Conservation (phyloP, 208 protist genomes). For the Acanthamoeba sp. region DNA sequence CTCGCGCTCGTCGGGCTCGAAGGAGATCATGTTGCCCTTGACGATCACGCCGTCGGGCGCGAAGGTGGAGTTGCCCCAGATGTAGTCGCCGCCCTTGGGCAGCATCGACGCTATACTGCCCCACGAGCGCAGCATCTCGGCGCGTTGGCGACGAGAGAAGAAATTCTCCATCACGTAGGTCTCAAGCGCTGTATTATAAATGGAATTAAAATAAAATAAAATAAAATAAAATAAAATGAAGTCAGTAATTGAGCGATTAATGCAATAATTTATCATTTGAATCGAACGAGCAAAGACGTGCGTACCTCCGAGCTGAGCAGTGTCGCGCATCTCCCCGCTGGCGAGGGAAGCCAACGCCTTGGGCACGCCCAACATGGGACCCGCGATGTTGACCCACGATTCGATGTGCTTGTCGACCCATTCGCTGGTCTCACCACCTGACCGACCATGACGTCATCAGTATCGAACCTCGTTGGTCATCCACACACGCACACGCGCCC, state of each 20-base stretch:
- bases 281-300: not conserved
- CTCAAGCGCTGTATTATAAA: constrained; percentile 73
- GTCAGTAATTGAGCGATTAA: not conserved
- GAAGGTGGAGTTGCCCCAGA: constrained; percentile 75
- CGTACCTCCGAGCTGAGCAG: constrained; percentile 88
- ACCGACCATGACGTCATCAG: not conserved
- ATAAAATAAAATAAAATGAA: not conserved
- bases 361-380: constrained; percentile 90
- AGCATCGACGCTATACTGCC: constrained; percentile 76
- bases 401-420: constrained; percentile 93
- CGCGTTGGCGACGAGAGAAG: constrained; percentile 89
- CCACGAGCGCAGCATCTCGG: constrained; percentile 87
- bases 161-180: constrained; percentile 91
- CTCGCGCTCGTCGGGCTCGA: not conserved
- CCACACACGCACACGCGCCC: not conserved
- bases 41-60: constrained; percentile 6
- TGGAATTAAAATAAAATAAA: not conserved
- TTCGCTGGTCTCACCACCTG: constrained; percentile 85
- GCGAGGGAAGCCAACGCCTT: constrained; percentile 92
- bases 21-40: constrained; percentile 3
- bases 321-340: constrained; percentile 93
- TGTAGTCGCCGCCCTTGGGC: constrained; percentile 72
- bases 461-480: too few species aligned
- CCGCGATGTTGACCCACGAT: constrained; percentile 93
- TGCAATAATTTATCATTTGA: not conserved